Base-by-base conservation (phyloP, 192 early-diverging fungal species). In the Entomortierella lignicola region DNA sequence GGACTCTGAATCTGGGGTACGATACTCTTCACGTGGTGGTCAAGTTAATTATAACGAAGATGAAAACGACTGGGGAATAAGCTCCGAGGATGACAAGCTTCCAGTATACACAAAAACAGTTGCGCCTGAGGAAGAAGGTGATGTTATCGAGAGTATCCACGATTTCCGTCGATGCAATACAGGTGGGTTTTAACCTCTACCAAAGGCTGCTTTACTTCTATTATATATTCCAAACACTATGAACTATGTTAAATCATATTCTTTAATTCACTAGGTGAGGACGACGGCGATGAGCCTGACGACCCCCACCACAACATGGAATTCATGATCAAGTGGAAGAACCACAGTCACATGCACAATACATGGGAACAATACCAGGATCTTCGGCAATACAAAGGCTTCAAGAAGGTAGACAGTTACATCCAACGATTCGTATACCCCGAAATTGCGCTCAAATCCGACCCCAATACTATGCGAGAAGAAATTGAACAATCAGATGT, bases 301-400 rank as follows among this genome's bases (percentile, higher is more conserved):
- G 74, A 77, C 31, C 85, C 84, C 1, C 82, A 85, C 53, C 79
- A 55, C 26, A 91, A 92, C 59, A 82, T 90, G 63, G 92, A 95
- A 84, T 98, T 91, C 63, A 82, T 90, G n/a, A 90, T 99, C 68
- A 98, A 99, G 72, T 99, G 97, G 97, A 92, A 92, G 82, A 90
- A 92, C 8, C 91, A 88, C 83, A 94, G 95, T 26, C 94, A 97
- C 83, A 82, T 95, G 51, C 92, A 96, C 66, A 91, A 97, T 47
- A 95, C 96, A 0, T 99, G 97, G 97, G 91, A 96, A 60, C 85
- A 85, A 0, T 86, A 87, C 11, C 85, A 85, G 13, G 81, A 89
- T 31, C 87, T 99, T 31, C 72, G 81, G 18, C 81, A 85, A 4
- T 89, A 89, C 68, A 97, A 95, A 81, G 97, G 97, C 0, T 94